A percentile compares a stretch with the other conserved stretches of the same genome.
phyloP scores from a whole-genome alignment of 1,284 basidiomycete species.

The Bondarzewia mesenterica region DNA sequence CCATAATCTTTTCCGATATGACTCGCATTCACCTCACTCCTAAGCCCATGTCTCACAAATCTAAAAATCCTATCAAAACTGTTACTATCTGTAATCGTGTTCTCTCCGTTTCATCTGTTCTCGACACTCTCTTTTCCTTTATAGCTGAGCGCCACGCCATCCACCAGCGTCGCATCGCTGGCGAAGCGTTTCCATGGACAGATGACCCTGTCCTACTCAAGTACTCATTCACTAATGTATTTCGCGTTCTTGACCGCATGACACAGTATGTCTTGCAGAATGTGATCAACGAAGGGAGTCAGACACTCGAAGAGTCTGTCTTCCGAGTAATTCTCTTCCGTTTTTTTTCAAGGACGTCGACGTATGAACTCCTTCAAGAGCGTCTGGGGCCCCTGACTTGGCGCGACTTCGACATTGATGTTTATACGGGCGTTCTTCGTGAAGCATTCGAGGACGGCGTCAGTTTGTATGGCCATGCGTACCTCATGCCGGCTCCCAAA shows the following conservation, averaged over 20 bases:
- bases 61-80: too few species aligned
- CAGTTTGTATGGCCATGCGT: slow-evolving; percentile 28
- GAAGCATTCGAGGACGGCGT: slow-evolving; percentile 14
- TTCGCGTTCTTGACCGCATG: slow-evolving; percentile 31
- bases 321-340: slow-evolving; percentile 37
- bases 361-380: slow-evolving; percentile 29
- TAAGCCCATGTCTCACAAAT: neutral
- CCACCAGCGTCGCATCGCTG: slow-evolving; percentile 22
- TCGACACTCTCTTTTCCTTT: slow-evolving; percentile 28
- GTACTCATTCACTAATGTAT: slow-evolving; percentile 35
- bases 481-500: slow-evolving; percentile 33
- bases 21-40: too few species aligned
- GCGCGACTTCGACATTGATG: slow-evolving; percentile 24
- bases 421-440: slow-evolving; percentile 26
- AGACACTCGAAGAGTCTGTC: slow-evolving; percentile 28
- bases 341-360: slow-evolving; percentile 32
- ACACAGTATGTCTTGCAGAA: slow-evolving; percentile 33
- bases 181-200: slow-evolving; percentile 28
- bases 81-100: slow-evolving; percentile 20
- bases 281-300: slow-evolving; percentile 29
- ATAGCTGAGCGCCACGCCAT: slow-evolving; percentile 29
- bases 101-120: slow-evolving; percentile 19
- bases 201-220: slow-evolving; percentile 25
- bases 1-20: too few species aligned
- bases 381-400: slow-evolving; percentile 27